phyloP scores from a whole-genome alignment of 495 filamentous ascomycete species.

The Tuber aestivum region DNA sequence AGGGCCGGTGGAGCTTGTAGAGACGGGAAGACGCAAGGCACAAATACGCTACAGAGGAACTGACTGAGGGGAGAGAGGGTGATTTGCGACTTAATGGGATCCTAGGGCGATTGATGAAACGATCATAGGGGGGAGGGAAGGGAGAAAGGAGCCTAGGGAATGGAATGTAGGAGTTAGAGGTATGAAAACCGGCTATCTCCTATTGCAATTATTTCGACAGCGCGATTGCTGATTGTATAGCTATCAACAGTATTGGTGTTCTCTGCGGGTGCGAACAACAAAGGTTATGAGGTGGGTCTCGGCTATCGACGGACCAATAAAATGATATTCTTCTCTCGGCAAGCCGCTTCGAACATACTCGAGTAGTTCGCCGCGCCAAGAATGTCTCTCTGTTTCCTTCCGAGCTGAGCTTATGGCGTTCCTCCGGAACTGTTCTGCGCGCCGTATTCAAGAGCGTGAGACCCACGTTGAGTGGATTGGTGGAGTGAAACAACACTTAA shows the following conservation, averaged over 20 bases:
- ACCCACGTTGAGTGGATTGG: neutral
- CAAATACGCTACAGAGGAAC: neutral
- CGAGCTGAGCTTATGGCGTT: slow-evolving; percentile 3
- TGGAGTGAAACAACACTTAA: neutral
- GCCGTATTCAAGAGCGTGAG: neutral
- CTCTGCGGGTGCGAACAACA: neutral
- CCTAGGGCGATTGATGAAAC: neutral
- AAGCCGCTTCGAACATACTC: neutral
- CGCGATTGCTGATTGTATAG: neutral
- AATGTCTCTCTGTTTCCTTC: neutral
- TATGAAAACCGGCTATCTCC: neutral
- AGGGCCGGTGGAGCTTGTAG: neutral
- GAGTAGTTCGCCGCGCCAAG: neutral
- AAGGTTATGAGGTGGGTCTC: neutral
- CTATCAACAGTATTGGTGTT: neutral
- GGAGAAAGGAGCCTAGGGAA: neutral
- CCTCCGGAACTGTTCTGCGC: neutral
- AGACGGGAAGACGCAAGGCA: neutral
- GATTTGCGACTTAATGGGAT: neutral
- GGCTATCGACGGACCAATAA: neutral
- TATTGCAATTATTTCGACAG: neutral
- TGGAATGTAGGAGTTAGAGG: neutral
- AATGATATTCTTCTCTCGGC: neutral
- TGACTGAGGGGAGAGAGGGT: neutral
- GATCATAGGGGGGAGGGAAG: neutral